phyloP scores from a whole-genome alignment of 2,329 filamentous ascomycete species.

The Trichoderma sp. region DNA sequence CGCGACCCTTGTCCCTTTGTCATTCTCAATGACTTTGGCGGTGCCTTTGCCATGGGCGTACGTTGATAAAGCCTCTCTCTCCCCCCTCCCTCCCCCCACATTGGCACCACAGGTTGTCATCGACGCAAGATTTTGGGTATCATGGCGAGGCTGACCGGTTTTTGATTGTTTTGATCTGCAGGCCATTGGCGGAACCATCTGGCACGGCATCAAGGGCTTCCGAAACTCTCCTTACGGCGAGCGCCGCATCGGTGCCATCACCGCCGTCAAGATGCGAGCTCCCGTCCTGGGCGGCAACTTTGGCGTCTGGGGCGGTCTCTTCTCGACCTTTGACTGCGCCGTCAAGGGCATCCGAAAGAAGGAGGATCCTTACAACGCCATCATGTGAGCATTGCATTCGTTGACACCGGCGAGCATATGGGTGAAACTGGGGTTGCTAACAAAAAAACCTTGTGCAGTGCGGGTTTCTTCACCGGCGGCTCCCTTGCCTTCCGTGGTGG shows the following conservation, averaged over 20 bases:
- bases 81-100: background rate
- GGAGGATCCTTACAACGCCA: slow-evolving; percentile 97
- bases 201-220: slow-evolving; percentile 96
- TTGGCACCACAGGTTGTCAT: background rate
- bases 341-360: slow-evolving; percentile 93
- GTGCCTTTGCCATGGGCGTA: slow-evolving; percentile 96
- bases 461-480: slow-evolving; percentile 94
- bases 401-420: background rate
- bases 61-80: slow-evolving; percentile 33
- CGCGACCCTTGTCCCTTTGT: slow-evolving; percentile 97
- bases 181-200: slow-evolving; percentile 79
- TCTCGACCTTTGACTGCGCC: slow-evolving; percentile 94
- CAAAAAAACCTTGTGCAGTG: slow-evolving; percentile 36
- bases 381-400: slow-evolving; percentile 51
- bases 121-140: background rate
- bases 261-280: slow-evolving; percentile 94
- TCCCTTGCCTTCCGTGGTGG: slow-evolving; percentile 89
- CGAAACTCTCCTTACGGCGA: slow-evolving; percentile 89
- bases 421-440: background rate
- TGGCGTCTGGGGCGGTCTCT: slow-evolving; percentile 94
- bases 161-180: slow-evolving; percentile 31
- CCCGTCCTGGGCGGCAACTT: slow-evolving; percentile 97
- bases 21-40: slow-evolving; percentile 94
- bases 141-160: background rate
- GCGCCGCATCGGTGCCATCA: slow-evolving; percentile 90